Percentiles rank a stretch among this genome's conserved stretches.
phyloP scores from a whole-genome alignment of 139 green algal species.

The Dunaliella primolecta region DNA sequence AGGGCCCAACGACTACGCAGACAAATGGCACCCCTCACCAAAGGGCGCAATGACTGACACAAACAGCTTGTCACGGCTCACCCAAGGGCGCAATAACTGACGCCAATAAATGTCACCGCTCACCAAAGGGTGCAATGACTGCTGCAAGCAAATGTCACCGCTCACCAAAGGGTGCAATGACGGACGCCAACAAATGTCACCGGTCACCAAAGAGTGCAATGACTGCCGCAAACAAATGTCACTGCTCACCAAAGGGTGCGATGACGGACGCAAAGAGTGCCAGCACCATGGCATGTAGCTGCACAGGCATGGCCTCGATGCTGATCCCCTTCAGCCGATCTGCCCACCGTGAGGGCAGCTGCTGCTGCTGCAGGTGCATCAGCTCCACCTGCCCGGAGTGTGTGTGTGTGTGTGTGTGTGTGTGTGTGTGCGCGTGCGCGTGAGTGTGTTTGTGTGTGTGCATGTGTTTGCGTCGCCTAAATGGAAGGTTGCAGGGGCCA shows the following conservation, averaged over 20 bases:
- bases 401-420: too few relatives aligned
- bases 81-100: conserved; percentile 96
- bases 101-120: too few relatives aligned
- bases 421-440: too few relatives aligned
- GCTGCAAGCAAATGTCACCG: too few relatives aligned
- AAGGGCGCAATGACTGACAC: not conserved
- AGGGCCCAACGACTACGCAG: too few relatives aligned
- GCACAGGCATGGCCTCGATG: conserved; percentile 45
- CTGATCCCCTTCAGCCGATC: conserved; percentile 7
- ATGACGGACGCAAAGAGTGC: conserved; percentile 92
- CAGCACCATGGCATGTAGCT: conserved; percentile 75
- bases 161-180: too few relatives aligned
- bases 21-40: too few relatives aligned
- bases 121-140: conserved; percentile 94
- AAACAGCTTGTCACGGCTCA: conserved; percentile 33
- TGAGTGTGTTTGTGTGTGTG: too few relatives aligned
- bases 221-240: not conserved
- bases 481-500: too few relatives aligned
- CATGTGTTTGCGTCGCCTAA: too few relatives aligned
- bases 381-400: not conserved
- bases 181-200: too few relatives aligned
- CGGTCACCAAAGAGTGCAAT: not conserved
- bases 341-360: not conserved
- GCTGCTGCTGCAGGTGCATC: conserved; percentile 11
- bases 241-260: conserved; percentile 90